Evolutionary conservation across 331 rosid genomes (phyloP), one percentile per base, ranked within the genome.

Genomic region (Cucumis variabilis): DNA sequence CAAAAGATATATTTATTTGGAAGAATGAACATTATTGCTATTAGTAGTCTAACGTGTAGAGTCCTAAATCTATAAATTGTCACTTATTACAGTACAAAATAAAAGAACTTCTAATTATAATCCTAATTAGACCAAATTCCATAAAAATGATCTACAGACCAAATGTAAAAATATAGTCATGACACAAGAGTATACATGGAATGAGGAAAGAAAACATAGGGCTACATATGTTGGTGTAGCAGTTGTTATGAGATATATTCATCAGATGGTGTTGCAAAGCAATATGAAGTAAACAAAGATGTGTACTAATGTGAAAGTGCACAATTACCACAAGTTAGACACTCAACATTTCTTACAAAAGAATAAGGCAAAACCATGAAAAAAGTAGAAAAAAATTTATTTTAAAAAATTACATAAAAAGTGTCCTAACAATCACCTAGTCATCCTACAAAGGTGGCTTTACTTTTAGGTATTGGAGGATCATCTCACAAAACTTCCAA

Each of bases 1-100:
- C 96, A 97, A 94, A 96, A 96, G 97, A 94, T 91, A 94, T 94
- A 91, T 96, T 96, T 96, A 97, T 96, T 97, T 96, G 99, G 98
- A 97, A 97, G 96, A 88, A 94, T 91, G 96, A 93, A 92, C 94
- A 96, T 92, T 88, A 88, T 93, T 90, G 90, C 96, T 91, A 90
- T 93, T 91, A 93, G 94, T 91, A 94, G 92, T 91, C 96, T 94
- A 90, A 90, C 89, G 92, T 86, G 93, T 74, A 90, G 92, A 91
- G 93, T 90, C 98, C 89, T 85, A 81, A 83, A 76, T 81, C 92
- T 85, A 83, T 37, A 23, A 21, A 91, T 89, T 88, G 90, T 86
- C 90, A 86, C 71, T 82, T 81, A 75, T 89, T 76, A 93, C 83
- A 77, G 48, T 44, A 63, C 62, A 20, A 80, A 80, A 44, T 65